Evolutionary conservation across 768 basidiomycete species (phyloP).

Genomic region (Boletus tomentosulus): DNA sequence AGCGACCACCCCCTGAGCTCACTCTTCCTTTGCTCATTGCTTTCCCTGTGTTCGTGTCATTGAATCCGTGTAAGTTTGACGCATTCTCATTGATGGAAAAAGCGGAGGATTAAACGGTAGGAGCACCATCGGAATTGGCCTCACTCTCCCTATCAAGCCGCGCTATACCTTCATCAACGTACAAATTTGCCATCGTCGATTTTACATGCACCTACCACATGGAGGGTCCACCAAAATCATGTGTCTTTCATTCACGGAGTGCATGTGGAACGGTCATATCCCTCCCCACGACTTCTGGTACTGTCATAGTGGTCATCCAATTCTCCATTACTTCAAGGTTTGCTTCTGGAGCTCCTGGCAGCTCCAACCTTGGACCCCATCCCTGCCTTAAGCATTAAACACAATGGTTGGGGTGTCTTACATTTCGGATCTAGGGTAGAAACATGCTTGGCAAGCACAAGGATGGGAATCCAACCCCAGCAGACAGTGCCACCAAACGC

Average conservation of each 20-base stretch:
- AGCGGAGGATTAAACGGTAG: not conserved
- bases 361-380: not conserved
- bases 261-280: not conserved
- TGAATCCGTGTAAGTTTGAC: not conserved
- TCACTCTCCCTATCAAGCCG: not conserved
- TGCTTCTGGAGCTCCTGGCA: not conserved
- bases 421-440: conserved; percentile 16
- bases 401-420: not conserved
- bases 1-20: conserved; percentile 1
- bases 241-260: conserved; percentile 1
- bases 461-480: conserved; percentile 5
- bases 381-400: not conserved
- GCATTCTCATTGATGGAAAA: not conserved
- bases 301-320: not conserved
- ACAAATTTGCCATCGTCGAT: not conserved
- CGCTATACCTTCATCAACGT: not conserved
- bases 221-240: not conserved
- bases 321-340: not conserved
- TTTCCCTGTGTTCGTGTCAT: not conserved
- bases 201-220: conserved; percentile 12
- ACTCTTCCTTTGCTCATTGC: not conserved
- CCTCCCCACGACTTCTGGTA: not conserved
- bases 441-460: conserved; percentile 6
- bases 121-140: not conserved
- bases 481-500: conserved; percentile 9